Evolutionary conservation across 805 yeast species (phyloP), one percentile per base, ranked within the genome.

Genomic region (Debaryomyces prosopidis): DNA sequence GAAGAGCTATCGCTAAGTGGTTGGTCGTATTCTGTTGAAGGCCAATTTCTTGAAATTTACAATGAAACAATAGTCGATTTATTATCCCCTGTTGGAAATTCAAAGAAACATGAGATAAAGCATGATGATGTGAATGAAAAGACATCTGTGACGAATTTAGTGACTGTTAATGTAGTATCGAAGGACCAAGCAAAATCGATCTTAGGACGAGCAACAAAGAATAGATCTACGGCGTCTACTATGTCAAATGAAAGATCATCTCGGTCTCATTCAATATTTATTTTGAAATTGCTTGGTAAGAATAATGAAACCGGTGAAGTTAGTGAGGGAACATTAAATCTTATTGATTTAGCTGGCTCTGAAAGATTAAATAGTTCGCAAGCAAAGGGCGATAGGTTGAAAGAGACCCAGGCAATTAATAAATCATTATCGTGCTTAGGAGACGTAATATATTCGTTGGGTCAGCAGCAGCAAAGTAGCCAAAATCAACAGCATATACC

Each of bases 321-420:
- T 1, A 55, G 67, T 40, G 52, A 58, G n/a, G 94, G 97, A 9
- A 75, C 79, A 1, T 69, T 92, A 46, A 91, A 92, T 58, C 68
- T 92, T 44, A 82, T 94, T 40, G 99, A 92, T 66, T 71, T 92
- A 44, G 99, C 99, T 0, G 99, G 99, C 2, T 89, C 96, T 0
- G 99, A 92, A 68, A 73, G 98, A 46, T 71, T 91, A 12, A 64
- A 83, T 8, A 75, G 79, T 14, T 87, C 96, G 0, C 87, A 84
- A 56, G 95, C 82, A 0, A 77, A 79, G 1, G 97, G 97, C 0
- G 87, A 84, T 10, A 67, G 97, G 40, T 68, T 92, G 20, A 79
- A 80, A 51, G 99, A 92, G 63, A 91, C 98, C 0, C 92, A 87
- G 57, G 80, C 90, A 7, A 92, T 92, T 46, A 92, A 92, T 66